phyloP scores from a whole-genome alignment of 441 rosid species.

The Gossypium armourianum region DNA sequence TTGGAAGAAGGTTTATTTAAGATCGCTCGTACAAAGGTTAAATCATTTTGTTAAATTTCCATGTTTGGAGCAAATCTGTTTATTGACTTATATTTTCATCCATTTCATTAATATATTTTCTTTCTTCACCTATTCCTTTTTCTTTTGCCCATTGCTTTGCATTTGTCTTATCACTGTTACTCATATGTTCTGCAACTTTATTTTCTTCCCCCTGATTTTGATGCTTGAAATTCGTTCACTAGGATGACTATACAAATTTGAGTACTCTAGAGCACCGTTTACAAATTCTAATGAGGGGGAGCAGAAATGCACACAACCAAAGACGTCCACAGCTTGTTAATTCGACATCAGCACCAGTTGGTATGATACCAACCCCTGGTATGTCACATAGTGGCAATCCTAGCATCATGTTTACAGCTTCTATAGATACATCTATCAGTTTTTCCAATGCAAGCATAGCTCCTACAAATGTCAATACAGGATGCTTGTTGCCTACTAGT shows the following conservation, averaged over 20 bases:
- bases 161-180: not conserved
- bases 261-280: conserved; percentile 64
- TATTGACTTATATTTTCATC: not conserved
- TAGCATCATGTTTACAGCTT: conserved; percentile 47
- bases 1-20: conserved; percentile 83
- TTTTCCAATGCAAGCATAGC: conserved; percentile 42
- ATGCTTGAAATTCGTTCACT: conserved; percentile 15
- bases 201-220: conserved; percentile 5
- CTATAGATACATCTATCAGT: conserved; percentile 53
- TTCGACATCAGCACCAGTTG: conserved; percentile 39
- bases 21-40: conserved; percentile 61
- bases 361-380: conserved; percentile 96
- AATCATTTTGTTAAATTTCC: not conserved
- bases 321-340: conserved; percentile 43
- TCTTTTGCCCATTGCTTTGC: not conserved
- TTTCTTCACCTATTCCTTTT: not conserved
- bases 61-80: not conserved
- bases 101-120: not conserved
- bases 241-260: conserved; percentile 78
- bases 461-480: conserved; percentile 41
- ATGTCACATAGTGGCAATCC: conserved; percentile 64
- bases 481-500: conserved; percentile 43
- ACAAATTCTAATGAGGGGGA: conserved; percentile 39
- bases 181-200: not conserved
- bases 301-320: conserved; percentile 41